These are phyloP conservation scores for Podila minutissima DNA, from an alignment of 192 early-diverging fungal genomes.

Conservation along the genomic window DNA sequence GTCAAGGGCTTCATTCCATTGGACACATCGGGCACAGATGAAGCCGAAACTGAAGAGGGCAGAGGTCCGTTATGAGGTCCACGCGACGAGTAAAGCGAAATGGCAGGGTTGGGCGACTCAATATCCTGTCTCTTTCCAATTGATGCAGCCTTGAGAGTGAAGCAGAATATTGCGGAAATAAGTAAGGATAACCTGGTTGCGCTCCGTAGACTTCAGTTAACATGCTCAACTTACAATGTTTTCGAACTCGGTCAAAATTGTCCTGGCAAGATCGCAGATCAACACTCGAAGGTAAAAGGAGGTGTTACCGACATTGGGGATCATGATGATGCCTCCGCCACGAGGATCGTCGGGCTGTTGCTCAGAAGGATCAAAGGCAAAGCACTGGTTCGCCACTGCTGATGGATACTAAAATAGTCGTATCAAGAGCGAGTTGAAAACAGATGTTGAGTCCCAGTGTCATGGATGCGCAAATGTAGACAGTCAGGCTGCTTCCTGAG, in stretches of 20 bases:
- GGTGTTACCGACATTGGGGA: constrained; percentile 82
- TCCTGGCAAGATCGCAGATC: constrained; percentile 83
- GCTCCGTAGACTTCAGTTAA: not conserved
- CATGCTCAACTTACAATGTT: constrained; percentile 59
- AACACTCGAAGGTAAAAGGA: constrained; percentile 79
- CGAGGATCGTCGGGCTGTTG: constrained; percentile 77
- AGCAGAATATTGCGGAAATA: not conserved
- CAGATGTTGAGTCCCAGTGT: not conserved
- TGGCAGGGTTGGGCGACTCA: constrained; percentile 50
- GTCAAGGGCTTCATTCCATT: constrained; percentile 45
- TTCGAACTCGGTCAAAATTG: constrained; percentile 73
- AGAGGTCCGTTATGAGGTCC: constrained; percentile 20
- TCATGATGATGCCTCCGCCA: constrained; percentile 73
- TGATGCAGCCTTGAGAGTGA: constrained; percentile 52
- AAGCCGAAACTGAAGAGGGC: constrained; percentile 3
- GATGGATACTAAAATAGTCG: constrained; percentile 69
- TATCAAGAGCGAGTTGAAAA: not conserved
- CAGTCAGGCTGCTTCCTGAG: too few species aligned
- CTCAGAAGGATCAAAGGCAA: constrained; percentile 85
- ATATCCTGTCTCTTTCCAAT: constrained; percentile 71
- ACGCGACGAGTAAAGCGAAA: constrained; percentile 21
- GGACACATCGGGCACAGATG: constrained; percentile 42
- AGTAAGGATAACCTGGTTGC: too few species aligned
- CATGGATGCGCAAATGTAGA: too few species aligned
- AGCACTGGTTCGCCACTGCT: constrained; percentile 75